Percentiles rank a stretch among this genome's conserved stretches.
Conservation (phyloP, 208 protist genomes). For the Novymonas esmeraldas region DNA sequence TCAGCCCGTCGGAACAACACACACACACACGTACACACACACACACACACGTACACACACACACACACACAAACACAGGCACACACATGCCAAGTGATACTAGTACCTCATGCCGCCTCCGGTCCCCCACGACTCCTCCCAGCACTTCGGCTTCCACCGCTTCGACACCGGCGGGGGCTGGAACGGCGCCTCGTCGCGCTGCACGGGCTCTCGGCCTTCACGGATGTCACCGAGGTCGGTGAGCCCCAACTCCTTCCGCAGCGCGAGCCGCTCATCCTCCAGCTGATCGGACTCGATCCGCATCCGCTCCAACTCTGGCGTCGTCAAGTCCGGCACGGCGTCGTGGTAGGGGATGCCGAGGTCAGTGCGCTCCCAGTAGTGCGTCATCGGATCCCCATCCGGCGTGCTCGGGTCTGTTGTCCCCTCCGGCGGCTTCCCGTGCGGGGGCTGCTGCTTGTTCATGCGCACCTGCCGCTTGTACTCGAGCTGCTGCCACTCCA, state of each 20-base stretch:
- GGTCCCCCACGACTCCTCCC: conserved; percentile 89
- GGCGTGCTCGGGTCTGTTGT: conserved; percentile 73
- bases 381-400: conserved; percentile 79
- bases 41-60: neutral
- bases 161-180: conserved; percentile 80
- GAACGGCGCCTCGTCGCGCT: conserved; percentile 63
- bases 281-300: conserved; percentile 83
- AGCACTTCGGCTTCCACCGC: conserved; percentile 91
- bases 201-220: conserved; percentile 77
- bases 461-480: conserved; percentile 89
- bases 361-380: conserved; percentile 91
- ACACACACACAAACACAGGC: neutral
- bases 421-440: conserved; percentile 77
- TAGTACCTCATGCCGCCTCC: conserved; percentile 54
- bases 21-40: neutral
- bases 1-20: no score
- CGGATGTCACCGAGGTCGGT: conserved; percentile 88
- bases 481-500: conserved; percentile 91
- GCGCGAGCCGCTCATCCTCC: conserved; percentile 82
- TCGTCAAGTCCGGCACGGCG: conserved; percentile 85
- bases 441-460: conserved; percentile 83
- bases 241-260: conserved; percentile 85
- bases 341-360: conserved; percentile 89
- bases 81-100: no score
- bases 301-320: conserved; percentile 82